Evolutionary conservation across 768 basidiomycete species (phyloP).

Genomic region (Leccinum boreale): DNA sequence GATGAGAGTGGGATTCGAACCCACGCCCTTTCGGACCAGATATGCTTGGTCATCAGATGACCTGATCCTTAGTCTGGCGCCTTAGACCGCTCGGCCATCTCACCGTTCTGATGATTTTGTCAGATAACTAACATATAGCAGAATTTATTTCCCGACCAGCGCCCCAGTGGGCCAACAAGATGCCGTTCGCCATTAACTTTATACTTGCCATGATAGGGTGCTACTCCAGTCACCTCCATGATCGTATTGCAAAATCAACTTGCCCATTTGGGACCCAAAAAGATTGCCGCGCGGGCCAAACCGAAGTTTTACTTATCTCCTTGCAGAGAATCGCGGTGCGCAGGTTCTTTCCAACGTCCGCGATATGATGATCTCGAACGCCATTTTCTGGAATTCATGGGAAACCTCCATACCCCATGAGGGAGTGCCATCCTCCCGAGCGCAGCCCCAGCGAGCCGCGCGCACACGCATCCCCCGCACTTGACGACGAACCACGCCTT

Average conservation of each 20-base stretch:
- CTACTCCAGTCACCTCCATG: not conserved
- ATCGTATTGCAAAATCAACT: not conserved
- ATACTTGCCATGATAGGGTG: too few relatives aligned
- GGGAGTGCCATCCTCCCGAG: not conserved
- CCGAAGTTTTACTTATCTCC: not conserved
- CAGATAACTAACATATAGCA: not conserved
- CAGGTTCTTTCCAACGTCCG: not conserved
- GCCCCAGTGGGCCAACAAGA: too few relatives aligned
- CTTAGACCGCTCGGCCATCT: conserved; percentile 64
- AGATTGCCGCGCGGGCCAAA: not conserved
- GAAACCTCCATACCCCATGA: not conserved
- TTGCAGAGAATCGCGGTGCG: not conserved
- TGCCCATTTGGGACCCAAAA: not conserved
- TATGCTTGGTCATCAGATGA: conserved; percentile 28
- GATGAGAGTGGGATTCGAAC: conserved; percentile 41
- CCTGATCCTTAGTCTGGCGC: conserved; percentile 55
- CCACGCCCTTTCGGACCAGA: conserved; percentile 41
- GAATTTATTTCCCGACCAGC: not conserved
- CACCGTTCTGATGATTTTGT: not conserved
- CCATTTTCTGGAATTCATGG: not conserved
- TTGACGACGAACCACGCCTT: not conserved
- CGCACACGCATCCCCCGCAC: not conserved
- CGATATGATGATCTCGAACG: not conserved
- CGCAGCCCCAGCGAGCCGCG: not conserved
- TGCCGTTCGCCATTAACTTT: too few relatives aligned